These are phyloP conservation scores for Boechera stricta DNA, from an alignment of 345 rosid genomes.

Conservation along the genomic window DNA sequence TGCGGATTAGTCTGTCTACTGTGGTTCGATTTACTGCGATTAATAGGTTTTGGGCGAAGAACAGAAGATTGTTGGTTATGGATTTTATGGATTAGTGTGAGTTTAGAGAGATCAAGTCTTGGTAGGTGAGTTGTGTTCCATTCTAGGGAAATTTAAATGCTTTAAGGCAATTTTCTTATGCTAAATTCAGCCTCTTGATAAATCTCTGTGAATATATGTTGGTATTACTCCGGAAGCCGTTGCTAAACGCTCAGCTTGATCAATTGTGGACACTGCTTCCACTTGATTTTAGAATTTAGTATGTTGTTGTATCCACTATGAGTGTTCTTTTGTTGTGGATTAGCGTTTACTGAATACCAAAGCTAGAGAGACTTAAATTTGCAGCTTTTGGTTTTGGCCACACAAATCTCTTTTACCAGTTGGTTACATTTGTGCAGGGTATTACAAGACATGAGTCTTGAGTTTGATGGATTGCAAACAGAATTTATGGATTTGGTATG, in stretches of 20 bases:
- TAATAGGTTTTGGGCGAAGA: background rate
- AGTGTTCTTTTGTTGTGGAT: constrained; percentile 6
- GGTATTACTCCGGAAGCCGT: background rate
- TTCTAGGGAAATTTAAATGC: constrained; percentile 5
- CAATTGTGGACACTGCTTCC: background rate
- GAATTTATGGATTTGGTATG: constrained; percentile 76
- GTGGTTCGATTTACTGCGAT: background rate
- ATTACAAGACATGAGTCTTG: constrained; percentile 74
- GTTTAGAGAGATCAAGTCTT: constrained; percentile 20
- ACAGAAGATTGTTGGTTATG: background rate
- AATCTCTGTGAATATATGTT: background rate
- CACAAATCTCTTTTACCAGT: constrained; percentile 10
- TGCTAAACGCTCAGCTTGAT: constrained; percentile 10
- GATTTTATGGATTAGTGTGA: constrained; percentile 13
- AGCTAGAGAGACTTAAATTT: background rate
- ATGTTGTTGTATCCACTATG: constrained; percentile 2
- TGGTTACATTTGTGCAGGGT: constrained; percentile 51
- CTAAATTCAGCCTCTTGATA: background rate
- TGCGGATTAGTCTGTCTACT: constrained; percentile 8
- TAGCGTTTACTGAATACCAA: constrained; percentile 6
- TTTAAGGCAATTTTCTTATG: background rate
- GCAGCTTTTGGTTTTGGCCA: constrained; percentile 8
- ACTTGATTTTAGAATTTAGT: background rate
- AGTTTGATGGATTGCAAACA: constrained; percentile 55
- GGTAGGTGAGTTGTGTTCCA: constrained; percentile 19